These are phyloP conservation scores for Cephaloascus fragrans DNA, from an alignment of 805 yeast species.

Conservation along the genomic window DNA sequence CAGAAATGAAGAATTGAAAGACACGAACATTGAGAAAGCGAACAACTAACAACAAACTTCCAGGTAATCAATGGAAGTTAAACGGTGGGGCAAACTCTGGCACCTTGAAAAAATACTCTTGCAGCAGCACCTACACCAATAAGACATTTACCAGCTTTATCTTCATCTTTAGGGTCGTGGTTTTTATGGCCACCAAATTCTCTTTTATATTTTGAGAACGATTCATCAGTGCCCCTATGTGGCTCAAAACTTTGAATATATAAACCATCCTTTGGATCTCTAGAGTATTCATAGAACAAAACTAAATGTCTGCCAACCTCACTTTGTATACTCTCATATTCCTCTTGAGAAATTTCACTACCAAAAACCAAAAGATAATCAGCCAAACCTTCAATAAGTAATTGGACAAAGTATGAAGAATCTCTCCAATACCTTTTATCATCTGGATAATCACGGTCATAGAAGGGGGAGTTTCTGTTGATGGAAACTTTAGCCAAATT, in stretches of 20 bases:
- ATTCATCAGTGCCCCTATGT: conserved; percentile 38
- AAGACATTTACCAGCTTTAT: conserved; percentile 42
- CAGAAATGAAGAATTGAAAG: too few relatives aligned
- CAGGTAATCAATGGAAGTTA: too few relatives aligned
- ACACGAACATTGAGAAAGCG: too few relatives aligned
- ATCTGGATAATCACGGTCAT: conserved; percentile 52
- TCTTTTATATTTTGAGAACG: conserved; percentile 37
- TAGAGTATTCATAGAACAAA: conserved; percentile 46
- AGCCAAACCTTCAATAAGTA: conserved; percentile 58
- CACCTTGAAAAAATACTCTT: conserved; percentile 59
- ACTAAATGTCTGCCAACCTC: conserved; percentile 46
- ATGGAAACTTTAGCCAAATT: conserved; percentile 51
- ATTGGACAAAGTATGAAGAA: conserved; percentile 51
- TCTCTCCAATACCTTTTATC: conserved; percentile 57
- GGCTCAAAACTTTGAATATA: conserved; percentile 55
- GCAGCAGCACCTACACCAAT: conserved; percentile 64
- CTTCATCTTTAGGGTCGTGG: conserved; percentile 40
- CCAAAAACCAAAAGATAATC: conserved; percentile 49
- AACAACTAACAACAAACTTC: too few relatives aligned
- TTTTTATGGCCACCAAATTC: conserved; percentile 48
- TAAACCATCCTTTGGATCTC: conserved; percentile 48
- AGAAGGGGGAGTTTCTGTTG: conserved; percentile 44
- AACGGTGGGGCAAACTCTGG: conserved; percentile 34
- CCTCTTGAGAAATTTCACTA: conserved; percentile 21
- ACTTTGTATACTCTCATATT: conserved; percentile 22